Percentiles rank a stretch among this genome's conserved stretches.
Evolutionary conservation across 371 early-diverging fungal species (phyloP).

Genomic region (Umbelopsis sp.): DNA sequence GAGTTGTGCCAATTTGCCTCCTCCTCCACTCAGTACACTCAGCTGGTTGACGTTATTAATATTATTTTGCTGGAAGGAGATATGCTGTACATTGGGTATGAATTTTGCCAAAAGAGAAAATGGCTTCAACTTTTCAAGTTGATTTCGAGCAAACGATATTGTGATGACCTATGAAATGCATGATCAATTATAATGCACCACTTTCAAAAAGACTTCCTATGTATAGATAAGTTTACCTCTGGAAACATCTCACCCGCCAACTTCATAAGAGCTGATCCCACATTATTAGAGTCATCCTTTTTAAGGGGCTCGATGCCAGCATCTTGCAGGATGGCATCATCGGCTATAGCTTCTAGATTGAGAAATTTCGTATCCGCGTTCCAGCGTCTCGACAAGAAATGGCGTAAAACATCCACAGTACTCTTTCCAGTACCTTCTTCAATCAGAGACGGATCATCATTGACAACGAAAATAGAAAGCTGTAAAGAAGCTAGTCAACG

Average conservation of each 20-base stretch:
- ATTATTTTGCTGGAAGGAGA: constrained; percentile 11
- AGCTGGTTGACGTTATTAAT: constrained; percentile 7
- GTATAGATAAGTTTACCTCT: neutral
- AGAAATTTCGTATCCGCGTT: neutral
- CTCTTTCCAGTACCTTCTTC: constrained; percentile 13
- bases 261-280: constrained; percentile 9
- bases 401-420: constrained; percentile 4
- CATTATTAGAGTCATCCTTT: neutral
- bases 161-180: neutral
- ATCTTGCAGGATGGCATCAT: constrained; percentile 11
- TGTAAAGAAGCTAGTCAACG: neutral
- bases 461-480: neutral
- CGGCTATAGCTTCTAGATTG: neutral
- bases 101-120: constrained; percentile 6
- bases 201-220: no score
- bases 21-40: neutral
- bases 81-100: constrained; percentile 17
- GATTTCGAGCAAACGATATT: constrained; percentile 7
- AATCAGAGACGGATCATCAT: constrained; percentile 8
- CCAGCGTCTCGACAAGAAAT: constrained; percentile 3
- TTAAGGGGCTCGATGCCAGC: neutral
- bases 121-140: constrained; percentile 9
- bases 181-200: neutral
- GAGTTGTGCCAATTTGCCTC: neutral
- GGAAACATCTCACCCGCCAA: constrained; percentile 10